Evolutionary conservation across 1,284 basidiomycete species (phyloP), one percentile per base, ranked within the genome.

Genomic region (Irpex sp.): DNA sequence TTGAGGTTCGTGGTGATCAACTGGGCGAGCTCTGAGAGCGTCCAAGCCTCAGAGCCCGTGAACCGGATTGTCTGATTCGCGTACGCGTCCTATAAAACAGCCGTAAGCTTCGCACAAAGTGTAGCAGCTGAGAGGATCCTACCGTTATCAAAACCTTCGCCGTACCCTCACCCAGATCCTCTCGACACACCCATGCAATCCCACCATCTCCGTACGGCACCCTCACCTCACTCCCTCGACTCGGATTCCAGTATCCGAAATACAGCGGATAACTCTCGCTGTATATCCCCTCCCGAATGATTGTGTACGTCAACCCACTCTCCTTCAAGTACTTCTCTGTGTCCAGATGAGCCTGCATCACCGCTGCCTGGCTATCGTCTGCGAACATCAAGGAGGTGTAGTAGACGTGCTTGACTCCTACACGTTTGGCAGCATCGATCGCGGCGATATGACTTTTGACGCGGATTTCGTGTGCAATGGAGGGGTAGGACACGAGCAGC

Each of bases 371-470:
- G 65, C 74, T 76, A 44, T 69, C 71, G 51, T 66, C 68, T 15
- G 70, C 75, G 64, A 75, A 78, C 44, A 73, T 74, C 60, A 79
- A 74, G 17, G 75, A 77, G 21, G 78, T 80, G 66, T 80, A 80
- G 67, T 74, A 77, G 60, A 80, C 64, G 63, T 51, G 49, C 17
- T 51, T 51, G 49, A 51, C 17, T 8, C 49, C 49, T 51, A 51
- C 49, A 17, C 19, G 49, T 51, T 51, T 51, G n/a, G 49, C 49
- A 8, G 78, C 77, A 59, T 78, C 77, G 70, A 80, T 79, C 19
- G 78, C 78, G 62, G 65, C 70, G 55, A 61, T 69, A 69, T 79
- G 78, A 59, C 64, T 65, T 51, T 60, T 56, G 56, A 75, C 74
- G 60, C 76, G 73, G 21, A 75, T 64, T 36, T 72, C 69, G 68